Base-by-base conservation (phyloP, 1,284 basidiomycete species). In the Coniferiporia weirii region DNA sequence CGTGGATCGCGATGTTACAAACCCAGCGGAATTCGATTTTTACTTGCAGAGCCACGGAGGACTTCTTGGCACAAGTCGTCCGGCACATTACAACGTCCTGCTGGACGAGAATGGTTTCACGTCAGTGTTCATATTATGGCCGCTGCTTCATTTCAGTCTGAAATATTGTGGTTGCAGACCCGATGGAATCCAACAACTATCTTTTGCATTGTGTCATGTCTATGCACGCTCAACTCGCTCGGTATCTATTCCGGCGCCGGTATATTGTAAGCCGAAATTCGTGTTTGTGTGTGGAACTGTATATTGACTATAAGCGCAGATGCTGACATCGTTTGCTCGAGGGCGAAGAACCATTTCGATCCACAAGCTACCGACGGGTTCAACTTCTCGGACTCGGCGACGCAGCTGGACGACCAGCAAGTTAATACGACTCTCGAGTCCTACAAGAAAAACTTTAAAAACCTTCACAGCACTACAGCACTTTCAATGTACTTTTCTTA, bases 221-320 rank as follows among this genome's bases (percentile, higher is more conserved):
- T 93, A 92, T 66, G 89, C 89, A 0, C 79, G 91, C 1, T 84
- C 87, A 12, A 93, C 91, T 0, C 83, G 91, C 45, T 89, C 89
- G 0, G 91, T 93, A 0, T 91, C 89, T 0, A 89, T 92, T 57
- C 89, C 89, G 0, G 90, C 90, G 0, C 91, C 90, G 0, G 88
- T 91, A 0, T 93, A 91, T 65, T 92, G 89, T 91, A 65, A 69
- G 87, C 66, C 34, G 13, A 27, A 20, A 20, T 2, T 8, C 27
- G 15, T 36, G 36, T 34, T 59, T 47, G 9, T 10, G 9, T 7
- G 47, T 38, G 52, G 9, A 47, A 22, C 53, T 5, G 35, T 35
- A 48, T 43, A 61, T 50, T 36, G 52, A 54, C 43, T 61, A 53
- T 57, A 48, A 35, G 55, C 3, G 27, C 43, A 91, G 89, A 91